Percentiles rank a stretch among this genome's conserved stretches.
These are phyloP conservation scores for Chaetomidium leptoderma DNA, from an alignment of 495 filamentous ascomycete genomes.

Conservation along the genomic window DNA sequence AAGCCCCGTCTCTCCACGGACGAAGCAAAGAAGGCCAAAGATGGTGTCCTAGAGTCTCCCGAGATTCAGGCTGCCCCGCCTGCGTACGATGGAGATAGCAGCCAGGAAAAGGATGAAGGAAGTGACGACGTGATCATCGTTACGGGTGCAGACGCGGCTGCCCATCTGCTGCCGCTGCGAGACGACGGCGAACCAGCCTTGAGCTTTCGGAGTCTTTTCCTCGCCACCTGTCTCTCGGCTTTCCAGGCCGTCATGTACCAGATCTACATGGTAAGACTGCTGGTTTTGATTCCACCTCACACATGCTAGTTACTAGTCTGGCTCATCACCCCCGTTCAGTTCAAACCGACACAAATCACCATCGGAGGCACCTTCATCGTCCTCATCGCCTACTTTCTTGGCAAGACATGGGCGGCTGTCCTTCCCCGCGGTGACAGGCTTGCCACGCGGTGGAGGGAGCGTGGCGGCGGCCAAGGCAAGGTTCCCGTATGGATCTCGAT, in stretches of 20 bases:
- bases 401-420: slow-evolving; percentile 38
- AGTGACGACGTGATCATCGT: slow-evolving; percentile 31
- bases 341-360: slow-evolving; percentile 23
- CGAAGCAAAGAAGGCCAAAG: background rate
- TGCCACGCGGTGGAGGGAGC: slow-evolving; percentile 21
- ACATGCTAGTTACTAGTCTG: background rate
- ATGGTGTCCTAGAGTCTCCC: background rate
- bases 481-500: slow-evolving; percentile 22
- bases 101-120: slow-evolving; percentile 22
- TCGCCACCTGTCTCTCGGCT: slow-evolving; percentile 42
- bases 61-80: background rate
- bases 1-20: background rate
- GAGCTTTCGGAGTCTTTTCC: slow-evolving; percentile 44
- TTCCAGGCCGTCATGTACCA: slow-evolving; percentile 50
- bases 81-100: slow-evolving; percentile 1
- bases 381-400: slow-evolving; percentile 38
- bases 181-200: slow-evolving; percentile 45
- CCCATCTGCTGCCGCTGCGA: slow-evolving; percentile 38
- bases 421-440: slow-evolving; percentile 41
- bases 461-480: slow-evolving; percentile 13
- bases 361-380: slow-evolving; percentile 26
- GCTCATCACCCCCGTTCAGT: slow-evolving; percentile 4
- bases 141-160: slow-evolving; percentile 25
- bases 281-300: no score
- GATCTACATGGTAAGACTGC: slow-evolving; percentile 39